phyloP scores from a whole-genome alignment of 129 eudicot genomes.

The Chrysanthemum makinoi region DNA sequence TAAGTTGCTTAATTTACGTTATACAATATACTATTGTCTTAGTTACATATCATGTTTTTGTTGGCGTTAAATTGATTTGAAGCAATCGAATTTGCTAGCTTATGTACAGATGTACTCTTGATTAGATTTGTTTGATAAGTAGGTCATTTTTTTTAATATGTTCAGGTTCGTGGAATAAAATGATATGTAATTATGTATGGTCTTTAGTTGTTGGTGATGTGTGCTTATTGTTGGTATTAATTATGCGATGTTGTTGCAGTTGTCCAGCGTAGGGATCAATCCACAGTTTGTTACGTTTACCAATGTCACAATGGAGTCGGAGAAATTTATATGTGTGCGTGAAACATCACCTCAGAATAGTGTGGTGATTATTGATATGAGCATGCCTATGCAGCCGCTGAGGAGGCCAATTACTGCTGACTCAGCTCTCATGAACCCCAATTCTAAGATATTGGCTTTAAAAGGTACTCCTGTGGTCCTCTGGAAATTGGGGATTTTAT shows the following conservation, averaged over 20 bases:
- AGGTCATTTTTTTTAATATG: constrained; percentile 17
- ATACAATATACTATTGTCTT: neutral
- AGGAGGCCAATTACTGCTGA: constrained; percentile 97
- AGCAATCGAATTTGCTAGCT: constrained; percentile 16
- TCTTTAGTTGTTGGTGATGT: neutral
- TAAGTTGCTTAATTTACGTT: constrained; percentile 4
- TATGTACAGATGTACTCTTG: constrained; percentile 6
- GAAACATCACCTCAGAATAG: constrained; percentile 97
- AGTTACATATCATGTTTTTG: constrained; percentile 1
- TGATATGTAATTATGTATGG: neutral
- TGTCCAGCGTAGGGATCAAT: constrained; percentile 89
- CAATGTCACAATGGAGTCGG: constrained; percentile 98
- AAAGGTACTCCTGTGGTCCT: constrained; percentile 51
- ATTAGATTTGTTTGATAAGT: constrained; percentile 21
- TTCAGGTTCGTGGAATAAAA: constrained; percentile 32
- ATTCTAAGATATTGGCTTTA: constrained; percentile 74
- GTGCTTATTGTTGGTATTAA: constrained; percentile 4
- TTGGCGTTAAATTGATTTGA: constrained; percentile 20
- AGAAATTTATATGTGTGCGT: constrained; percentile 88
- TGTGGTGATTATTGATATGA: constrained; percentile 93
- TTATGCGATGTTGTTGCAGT: constrained; percentile 50
- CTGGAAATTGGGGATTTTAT: neutral
- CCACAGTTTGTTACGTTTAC: constrained; percentile 93
- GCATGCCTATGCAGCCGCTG: constrained; percentile 91
- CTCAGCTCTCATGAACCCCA: constrained; percentile 94